phyloP scores from a whole-genome alignment of 1,284 basidiomycete genomes.

The Ganoderma sp. region DNA sequence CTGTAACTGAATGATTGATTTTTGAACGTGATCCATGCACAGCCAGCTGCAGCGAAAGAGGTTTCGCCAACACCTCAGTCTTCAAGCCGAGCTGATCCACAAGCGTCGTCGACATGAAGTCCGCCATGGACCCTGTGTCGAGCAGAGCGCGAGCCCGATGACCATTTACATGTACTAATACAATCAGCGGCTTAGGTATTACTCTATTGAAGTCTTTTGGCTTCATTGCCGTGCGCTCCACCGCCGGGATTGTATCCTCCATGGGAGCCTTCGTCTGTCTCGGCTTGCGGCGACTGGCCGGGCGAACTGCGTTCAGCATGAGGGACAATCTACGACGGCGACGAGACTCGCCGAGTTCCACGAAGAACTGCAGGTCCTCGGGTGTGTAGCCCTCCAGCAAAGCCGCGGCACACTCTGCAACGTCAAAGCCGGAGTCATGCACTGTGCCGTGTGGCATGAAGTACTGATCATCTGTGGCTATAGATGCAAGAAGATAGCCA shows the following conservation, averaged over 20 bases:
- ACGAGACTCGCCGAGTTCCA: no score
- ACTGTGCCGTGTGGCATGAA: no score
- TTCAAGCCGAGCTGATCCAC: conserved; percentile 13
- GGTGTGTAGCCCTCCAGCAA: no score
- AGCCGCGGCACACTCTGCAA: no score
- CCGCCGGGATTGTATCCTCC: not conserved
- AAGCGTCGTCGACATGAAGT: conserved; percentile 22
- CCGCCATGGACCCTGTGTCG: conserved; percentile 21
- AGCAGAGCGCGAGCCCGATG: conserved; percentile 13
- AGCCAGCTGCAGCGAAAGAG: conserved; percentile 17
- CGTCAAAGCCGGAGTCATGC: no score
- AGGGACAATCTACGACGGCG: no score
- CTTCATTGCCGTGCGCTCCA: conserved; percentile 37
- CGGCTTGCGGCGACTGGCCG: no score
- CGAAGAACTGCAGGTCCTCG: no score
- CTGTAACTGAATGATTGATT: not conserved
- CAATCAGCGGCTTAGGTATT: conserved; percentile 16
- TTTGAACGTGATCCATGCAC: conserved; percentile 16
- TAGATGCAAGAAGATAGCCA: no score
- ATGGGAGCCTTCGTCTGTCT: no score
- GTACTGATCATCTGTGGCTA: no score
- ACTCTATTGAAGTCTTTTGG: conserved; percentile 31
- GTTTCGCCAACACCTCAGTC: conserved; percentile 3
- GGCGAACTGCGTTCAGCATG: no score
- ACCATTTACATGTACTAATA: conserved; percentile 4